Conservation (phyloP, 495 filamentous ascomycete species). For the Aspergillus baeticus region DNA sequence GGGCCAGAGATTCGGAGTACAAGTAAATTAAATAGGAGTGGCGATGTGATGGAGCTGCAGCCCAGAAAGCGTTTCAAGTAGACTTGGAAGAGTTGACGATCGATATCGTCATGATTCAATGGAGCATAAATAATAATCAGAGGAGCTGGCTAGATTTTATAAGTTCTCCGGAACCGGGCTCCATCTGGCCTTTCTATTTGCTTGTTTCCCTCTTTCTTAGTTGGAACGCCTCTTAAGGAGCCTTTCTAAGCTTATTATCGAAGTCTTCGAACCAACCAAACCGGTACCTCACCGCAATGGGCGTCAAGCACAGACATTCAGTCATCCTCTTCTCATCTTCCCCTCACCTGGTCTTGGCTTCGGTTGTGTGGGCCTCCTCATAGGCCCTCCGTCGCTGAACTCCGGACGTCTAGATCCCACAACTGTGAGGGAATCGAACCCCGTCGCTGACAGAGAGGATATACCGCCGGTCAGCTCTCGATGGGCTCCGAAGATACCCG, state of each 20-base stretch:
- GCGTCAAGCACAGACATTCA: slow-evolving; percentile 15
- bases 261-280: slow-evolving; percentile 3
- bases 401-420: slow-evolving; percentile 13
- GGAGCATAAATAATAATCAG: not conserved
- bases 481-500: slow-evolving; percentile 17
- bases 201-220: slow-evolving; percentile 1
- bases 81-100: not conserved
- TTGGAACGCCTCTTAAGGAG: not conserved
- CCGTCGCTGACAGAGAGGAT: slow-evolving; percentile 8
- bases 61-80: not conserved
- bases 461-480: slow-evolving; percentile 13
- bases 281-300: slow-evolving; percentile 8
- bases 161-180: not conserved
- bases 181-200: not conserved
- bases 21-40: not conserved
- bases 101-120: slow-evolving; percentile 3
- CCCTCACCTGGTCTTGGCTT: slow-evolving; percentile 17
- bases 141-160: not conserved
- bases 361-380: slow-evolving; percentile 8
- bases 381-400: slow-evolving; percentile 5
- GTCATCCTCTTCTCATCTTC: slow-evolving; percentile 8
- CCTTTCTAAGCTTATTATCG: slow-evolving; percentile 12
- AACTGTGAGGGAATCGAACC: slow-evolving; percentile 2
- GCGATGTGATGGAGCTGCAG: not conserved
- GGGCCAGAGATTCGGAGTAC: too few relatives aligned